Percentiles rank a stretch among this genome's conserved stretches.
These are phyloP conservation scores for Plasmodium yoelii DNA, from an alignment of 169 alveolate species.

Conservation along the genomic window DNA sequence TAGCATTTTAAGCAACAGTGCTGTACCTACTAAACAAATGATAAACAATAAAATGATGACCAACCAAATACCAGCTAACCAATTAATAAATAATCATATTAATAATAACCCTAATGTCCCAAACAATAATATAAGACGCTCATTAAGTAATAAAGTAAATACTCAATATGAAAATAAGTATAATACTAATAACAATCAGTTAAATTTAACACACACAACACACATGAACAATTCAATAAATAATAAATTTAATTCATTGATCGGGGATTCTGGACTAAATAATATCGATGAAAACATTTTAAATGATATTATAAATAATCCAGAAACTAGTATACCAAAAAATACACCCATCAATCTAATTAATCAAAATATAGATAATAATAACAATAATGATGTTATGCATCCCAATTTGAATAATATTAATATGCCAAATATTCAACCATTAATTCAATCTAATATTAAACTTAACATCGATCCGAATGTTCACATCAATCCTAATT, in stretches of 20 bases:
- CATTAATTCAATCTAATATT: slow-evolving; percentile 22
- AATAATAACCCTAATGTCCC: not conserved
- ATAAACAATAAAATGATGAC: not conserved
- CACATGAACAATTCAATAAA: slow-evolving; percentile 13
- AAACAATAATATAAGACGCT: slow-evolving; percentile 11
- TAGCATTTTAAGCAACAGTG: not conserved
- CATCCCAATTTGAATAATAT: slow-evolving; percentile 44
- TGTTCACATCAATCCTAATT: slow-evolving; percentile 27
- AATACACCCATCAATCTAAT: slow-evolving; percentile 51
- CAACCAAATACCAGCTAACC: slow-evolving; percentile 3
- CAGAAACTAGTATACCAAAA: slow-evolving; percentile 20
- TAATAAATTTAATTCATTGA: slow-evolving; percentile 19
- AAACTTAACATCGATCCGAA: slow-evolving; percentile 30
- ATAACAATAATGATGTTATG: not conserved
- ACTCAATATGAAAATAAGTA: slow-evolving; percentile 8
- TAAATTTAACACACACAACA: slow-evolving; percentile 13
- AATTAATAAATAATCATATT: not conserved
- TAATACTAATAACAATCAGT: slow-evolving; percentile 15
- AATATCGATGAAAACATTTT: slow-evolving; percentile 15
- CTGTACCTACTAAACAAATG: not conserved
- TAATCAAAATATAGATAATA: slow-evolving; percentile 51
- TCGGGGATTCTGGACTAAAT: slow-evolving; percentile 7
- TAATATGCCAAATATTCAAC: slow-evolving; percentile 13
- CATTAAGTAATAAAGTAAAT: slow-evolving; percentile 4
- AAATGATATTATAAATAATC: slow-evolving; percentile 33